Evolutionary conservation across 305 asterid genomes (phyloP).

Genomic region (Nicotiana rustica): DNA sequence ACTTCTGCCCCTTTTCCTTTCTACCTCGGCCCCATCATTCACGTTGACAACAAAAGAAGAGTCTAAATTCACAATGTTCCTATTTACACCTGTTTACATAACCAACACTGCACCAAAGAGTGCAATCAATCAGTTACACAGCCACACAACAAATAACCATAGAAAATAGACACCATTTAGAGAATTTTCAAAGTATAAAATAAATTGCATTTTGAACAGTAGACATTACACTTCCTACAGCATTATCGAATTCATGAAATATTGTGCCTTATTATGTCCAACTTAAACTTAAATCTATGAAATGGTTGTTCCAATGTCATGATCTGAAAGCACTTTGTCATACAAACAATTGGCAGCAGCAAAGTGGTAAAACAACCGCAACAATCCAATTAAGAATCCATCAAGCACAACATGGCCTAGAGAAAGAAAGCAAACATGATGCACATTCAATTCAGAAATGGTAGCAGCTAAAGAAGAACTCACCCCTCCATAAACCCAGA

Average conservation of each 20-base stretch:
- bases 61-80: constrained; percentile 9
- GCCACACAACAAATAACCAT: background rate
- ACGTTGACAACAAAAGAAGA: constrained; percentile 33
- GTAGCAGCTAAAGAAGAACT: background rate
- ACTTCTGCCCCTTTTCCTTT: constrained; percentile 77
- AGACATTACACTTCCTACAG: background rate
- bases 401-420: background rate
- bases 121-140: background rate
- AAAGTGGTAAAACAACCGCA: background rate
- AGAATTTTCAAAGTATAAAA: background rate
- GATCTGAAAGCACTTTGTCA: background rate
- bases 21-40: constrained; percentile 78
- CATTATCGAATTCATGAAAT: background rate
- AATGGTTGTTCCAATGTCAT: background rate
- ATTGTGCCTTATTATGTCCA: background rate
- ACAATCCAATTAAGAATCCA: background rate
- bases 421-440: constrained; percentile 6
- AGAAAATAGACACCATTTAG: background rate
- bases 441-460: constrained; percentile 14
- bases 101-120: background rate
- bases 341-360: background rate
- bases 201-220: background rate
- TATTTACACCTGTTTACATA: background rate
- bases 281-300: background rate
- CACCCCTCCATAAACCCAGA: background rate